Percentiles rank a stretch among this genome's conserved stretches.
Conservation (phyloP, 1,284 basidiomycete genomes). For the Puccinia polysora region DNA sequence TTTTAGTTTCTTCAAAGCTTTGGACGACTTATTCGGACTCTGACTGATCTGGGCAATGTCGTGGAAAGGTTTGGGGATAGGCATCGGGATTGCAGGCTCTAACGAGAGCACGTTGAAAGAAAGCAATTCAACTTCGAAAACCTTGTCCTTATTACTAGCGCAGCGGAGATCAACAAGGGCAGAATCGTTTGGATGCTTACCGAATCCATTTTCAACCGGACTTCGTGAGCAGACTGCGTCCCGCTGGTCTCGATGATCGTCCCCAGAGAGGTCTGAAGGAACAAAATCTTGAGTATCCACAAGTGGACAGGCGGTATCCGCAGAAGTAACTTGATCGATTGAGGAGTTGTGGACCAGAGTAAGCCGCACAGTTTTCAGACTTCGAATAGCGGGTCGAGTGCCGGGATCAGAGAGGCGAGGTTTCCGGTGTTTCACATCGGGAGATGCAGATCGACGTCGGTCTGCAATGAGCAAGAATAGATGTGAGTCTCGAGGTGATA, state of each 20-base stretch:
- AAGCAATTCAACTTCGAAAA: too few species aligned
- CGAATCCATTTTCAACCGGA: too few species aligned
- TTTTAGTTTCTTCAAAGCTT: constrained; percentile 1
- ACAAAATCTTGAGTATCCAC: too few species aligned
- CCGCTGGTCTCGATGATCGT: not conserved
- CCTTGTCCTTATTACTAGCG: too few species aligned
- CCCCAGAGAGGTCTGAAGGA: not conserved
- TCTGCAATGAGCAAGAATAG: not conserved
- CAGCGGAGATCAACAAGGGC: too few species aligned
- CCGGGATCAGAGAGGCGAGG: constrained; percentile 17
- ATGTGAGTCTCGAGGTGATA: not conserved
- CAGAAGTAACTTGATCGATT: not conserved
- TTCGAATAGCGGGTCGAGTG: not conserved
- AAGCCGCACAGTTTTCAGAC: constrained; percentile 19
- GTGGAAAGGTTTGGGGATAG: not conserved
- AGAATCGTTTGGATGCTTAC: too few species aligned
- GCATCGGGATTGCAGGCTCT: not conserved
- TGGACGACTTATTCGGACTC: constrained; percentile 18
- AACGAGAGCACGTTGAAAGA: too few species aligned
- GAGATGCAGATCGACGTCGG: constrained; percentile 1
- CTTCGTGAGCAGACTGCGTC: too few species aligned
- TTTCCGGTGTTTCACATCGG: constrained; percentile 8
- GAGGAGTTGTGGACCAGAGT: constrained; percentile 19
- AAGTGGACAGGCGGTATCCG: not conserved
- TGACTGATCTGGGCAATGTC: not conserved